Evolutionary conservation across 192 early-diverging fungal species (phyloP).

Genomic region (Rhizophlyctis rosea): DNA sequence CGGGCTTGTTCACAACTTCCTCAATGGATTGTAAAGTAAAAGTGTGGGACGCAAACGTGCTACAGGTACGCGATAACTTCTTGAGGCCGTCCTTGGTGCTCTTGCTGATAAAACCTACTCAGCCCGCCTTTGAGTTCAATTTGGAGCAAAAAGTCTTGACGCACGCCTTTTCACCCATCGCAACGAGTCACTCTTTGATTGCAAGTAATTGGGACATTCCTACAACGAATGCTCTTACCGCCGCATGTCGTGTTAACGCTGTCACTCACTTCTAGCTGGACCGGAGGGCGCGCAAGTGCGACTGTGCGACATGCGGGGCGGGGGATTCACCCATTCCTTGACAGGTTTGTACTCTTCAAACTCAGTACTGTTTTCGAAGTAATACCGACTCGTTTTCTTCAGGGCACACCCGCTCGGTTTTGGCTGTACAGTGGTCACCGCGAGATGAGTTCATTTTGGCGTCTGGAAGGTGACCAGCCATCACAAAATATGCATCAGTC

Average conservation of each 20-base stretch:
- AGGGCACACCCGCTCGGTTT: conserved; percentile 61
- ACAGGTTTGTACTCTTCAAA: no score
- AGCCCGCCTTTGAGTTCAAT: conserved; percentile 64
- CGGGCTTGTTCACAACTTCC: conserved; percentile 76
- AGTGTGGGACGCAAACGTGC: conserved; percentile 75
- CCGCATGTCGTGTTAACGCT: no score
- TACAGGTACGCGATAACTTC: conserved; percentile 49
- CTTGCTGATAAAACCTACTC: not conserved
- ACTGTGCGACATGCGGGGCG: conserved; percentile 74
- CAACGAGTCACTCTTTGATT: conserved; percentile 64
- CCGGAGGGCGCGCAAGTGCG: conserved; percentile 64
- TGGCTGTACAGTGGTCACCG: conserved; percentile 74
- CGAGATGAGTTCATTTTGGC: conserved; percentile 65
- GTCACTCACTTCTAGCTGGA: conserved; percentile 58
- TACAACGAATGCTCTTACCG: no score
- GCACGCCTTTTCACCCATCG: conserved; percentile 75
- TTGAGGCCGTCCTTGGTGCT: conserved; percentile 15
- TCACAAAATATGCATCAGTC: conserved; percentile 19
- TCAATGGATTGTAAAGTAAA: conserved; percentile 75
- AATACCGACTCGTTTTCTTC: conserved; percentile 32
- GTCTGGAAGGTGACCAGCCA: conserved; percentile 58
- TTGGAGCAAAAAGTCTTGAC: conserved; percentile 64
- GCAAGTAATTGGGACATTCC: conserved; percentile 64
- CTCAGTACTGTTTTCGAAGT: no score
- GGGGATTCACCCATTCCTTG: conserved; percentile 44